Conservation (phyloP, 176 grass and related monocot species). For the Saccharum officinarum region DNA sequence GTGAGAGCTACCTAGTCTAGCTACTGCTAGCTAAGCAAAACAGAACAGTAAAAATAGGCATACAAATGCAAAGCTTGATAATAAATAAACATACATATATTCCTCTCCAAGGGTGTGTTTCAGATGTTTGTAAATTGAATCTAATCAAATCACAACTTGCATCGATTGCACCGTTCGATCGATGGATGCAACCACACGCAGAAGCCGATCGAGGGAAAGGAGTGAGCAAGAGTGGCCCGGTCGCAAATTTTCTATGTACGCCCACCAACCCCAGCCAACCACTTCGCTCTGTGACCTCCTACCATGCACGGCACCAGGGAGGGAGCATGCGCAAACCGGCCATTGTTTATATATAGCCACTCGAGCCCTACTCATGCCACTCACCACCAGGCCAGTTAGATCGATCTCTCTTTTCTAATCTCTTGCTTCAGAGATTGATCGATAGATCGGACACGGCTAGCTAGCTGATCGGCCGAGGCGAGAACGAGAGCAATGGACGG, state of each 20-base stretch:
- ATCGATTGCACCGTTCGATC: background rate
- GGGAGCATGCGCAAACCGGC: background rate
- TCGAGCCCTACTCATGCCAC: slow-evolving; percentile 17
- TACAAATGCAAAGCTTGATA: background rate
- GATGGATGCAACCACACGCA: slow-evolving; percentile 8
- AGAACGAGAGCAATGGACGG: background rate
- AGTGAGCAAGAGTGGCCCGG: slow-evolving; percentile 12
- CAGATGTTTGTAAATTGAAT: background rate
- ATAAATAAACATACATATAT: background rate
- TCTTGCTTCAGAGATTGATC: background rate
- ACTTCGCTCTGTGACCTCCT: slow-evolving; percentile 41
- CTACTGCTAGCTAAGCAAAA: background rate
- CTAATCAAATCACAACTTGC: background rate
- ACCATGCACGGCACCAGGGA: slow-evolving; percentile 47
- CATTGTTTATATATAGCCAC: slow-evolving; percentile 36
- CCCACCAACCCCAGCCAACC: slow-evolving; percentile 54
- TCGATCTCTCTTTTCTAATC: background rate
- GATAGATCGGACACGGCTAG: background rate
- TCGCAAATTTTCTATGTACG: slow-evolving; percentile 34
- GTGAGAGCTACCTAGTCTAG: background rate
- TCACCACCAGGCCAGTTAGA: slow-evolving; percentile 2
- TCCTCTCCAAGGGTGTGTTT: background rate
- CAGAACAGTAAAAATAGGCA: background rate
- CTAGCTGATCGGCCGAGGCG: too few species aligned
- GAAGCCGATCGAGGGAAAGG: background rate